Percentiles rank a stretch among this genome's conserved stretches.
Evolutionary conservation across 2,329 filamentous ascomycete species (phyloP).

Genomic region (Cladophialophora carrionii): DNA sequence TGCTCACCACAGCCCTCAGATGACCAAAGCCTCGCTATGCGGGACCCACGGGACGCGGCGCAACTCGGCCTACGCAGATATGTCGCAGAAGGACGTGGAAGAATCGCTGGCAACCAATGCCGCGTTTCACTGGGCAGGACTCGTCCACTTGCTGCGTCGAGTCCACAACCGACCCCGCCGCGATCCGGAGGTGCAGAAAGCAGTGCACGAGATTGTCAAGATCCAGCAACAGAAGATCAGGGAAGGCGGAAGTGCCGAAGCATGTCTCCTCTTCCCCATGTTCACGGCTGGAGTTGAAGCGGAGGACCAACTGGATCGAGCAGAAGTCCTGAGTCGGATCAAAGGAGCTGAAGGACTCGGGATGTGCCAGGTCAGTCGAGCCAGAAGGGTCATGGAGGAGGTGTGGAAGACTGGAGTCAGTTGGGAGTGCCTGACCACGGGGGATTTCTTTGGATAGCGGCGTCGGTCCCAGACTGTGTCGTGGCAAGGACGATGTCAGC

Average conservation of each 20-base stretch:
- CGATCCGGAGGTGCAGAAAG: constrained; percentile 64
- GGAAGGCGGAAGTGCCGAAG: constrained; percentile 70
- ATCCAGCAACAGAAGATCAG: constrained; percentile 63
- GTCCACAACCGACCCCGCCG: constrained; percentile 65
- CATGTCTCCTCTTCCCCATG: constrained; percentile 76
- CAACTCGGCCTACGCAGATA: constrained; percentile 49
- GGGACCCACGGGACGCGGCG: constrained; percentile 25
- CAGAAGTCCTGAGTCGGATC: constrained; percentile 67
- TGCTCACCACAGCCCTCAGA: constrained; percentile 45
- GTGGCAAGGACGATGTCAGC: background rate
- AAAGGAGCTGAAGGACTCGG: constrained; percentile 71
- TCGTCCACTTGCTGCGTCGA: constrained; percentile 75
- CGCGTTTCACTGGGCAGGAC: constrained; percentile 76
- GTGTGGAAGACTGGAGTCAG: constrained; percentile 69
- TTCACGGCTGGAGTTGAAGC: constrained; percentile 82
- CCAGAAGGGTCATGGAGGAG: constrained; percentile 67
- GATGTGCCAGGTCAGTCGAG: constrained; percentile 72
- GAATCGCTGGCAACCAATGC: constrained; percentile 74
- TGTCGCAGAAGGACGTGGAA: constrained; percentile 61
- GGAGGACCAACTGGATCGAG: constrained; percentile 58
- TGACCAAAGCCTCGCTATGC: constrained; percentile 36
- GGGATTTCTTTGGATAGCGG: constrained; percentile 67
- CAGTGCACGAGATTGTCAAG: constrained; percentile 65
- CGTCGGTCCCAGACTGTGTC: background rate
- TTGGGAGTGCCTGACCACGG: constrained; percentile 68